These are phyloP conservation scores for Rosa rugosa DNA, from an alignment of 306 rosid species.

Conservation along the genomic window DNA sequence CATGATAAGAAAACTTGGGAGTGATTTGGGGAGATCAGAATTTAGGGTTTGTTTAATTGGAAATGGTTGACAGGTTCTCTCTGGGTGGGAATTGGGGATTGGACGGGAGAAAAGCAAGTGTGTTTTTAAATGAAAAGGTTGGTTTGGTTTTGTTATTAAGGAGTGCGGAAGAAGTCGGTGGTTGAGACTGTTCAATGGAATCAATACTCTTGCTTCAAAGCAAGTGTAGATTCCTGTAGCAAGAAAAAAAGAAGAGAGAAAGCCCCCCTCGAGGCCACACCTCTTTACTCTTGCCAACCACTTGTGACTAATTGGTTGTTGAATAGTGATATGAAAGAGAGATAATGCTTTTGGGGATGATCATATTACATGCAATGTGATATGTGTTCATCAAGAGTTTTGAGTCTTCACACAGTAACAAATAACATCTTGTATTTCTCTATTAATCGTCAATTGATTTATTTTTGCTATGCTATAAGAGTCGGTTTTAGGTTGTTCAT, in stretches of 20 bases:
- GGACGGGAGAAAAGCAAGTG: conserved; percentile 34
- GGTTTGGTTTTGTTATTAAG: conserved; percentile 12
- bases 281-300: conserved; percentile 1
- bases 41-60: conserved; percentile 23
- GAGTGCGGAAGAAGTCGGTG: conserved; percentile 32
- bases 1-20: not conserved
- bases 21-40: conserved; percentile 1
- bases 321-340: not conserved
- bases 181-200: conserved; percentile 46
- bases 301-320: not conserved
- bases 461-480: not conserved
- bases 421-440: not conserved
- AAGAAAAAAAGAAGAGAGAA: not conserved
- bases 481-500: not conserved
- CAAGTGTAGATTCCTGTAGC: not conserved
- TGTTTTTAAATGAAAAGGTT: conserved; percentile 22
- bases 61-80: conserved; percentile 11
- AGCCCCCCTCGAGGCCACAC: not conserved
- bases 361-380: not conserved
- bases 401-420: not conserved
- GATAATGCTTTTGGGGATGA: not conserved
- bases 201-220: conserved; percentile 5
- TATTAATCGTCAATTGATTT: not conserved
- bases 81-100: conserved; percentile 18
- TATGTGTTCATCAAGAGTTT: not conserved